Evolutionary conservation across 2,329 filamentous ascomycete species (phyloP), one percentile per base, ranked within the genome.

Genomic region (Colletotrichum salicis): DNA sequence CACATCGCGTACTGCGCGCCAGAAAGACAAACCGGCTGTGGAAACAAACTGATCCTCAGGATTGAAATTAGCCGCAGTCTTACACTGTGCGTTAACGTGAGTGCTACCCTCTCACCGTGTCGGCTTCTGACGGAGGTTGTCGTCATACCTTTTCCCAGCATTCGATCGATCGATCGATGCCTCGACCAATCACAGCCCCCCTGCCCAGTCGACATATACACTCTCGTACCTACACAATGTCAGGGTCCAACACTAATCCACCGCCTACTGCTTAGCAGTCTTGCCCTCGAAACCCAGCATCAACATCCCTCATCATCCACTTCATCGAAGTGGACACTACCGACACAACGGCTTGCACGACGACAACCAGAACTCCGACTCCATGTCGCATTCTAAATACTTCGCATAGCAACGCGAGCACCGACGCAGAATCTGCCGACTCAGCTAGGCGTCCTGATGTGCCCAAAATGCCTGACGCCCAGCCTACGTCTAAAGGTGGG

Each of bases 101-200:
- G 69, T 71, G 54, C 4, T 58, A 69, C 59, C 31, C 35, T 67
- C 57, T 19, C 54, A 59, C 45, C 31, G 65, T 45, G 24, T 45
- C 59, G 27, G 55, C 35, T 64, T 48, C 54, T 64, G 55, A 55
- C 27, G 54, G 52, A 27, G 33, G 41, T 29, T 71, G 66, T 64
- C 69, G 69, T 71, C 69, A 71, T 71, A 64, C 66, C 69, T 60
- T 48, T 48, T 48, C 45, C 19, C 27, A 52, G 15, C 52, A 1
- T 57, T 75, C 77, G 78, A 79, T 80, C 79, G 79, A 80, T 80
- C 79, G 79, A 80, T 80, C 77, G 73, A 73, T 74, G 67, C 66
- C 57, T 57, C 64, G 63, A 31, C 77, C 77, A 80, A 80, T 79
- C 69, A 75, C 69, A 76, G 35, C 24, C 31, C 37, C 24, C 29